Evolutionary conservation across 495 filamentous ascomycete species (phyloP).

Genomic region (Pseudomonodictys pantanalensis): DNA sequence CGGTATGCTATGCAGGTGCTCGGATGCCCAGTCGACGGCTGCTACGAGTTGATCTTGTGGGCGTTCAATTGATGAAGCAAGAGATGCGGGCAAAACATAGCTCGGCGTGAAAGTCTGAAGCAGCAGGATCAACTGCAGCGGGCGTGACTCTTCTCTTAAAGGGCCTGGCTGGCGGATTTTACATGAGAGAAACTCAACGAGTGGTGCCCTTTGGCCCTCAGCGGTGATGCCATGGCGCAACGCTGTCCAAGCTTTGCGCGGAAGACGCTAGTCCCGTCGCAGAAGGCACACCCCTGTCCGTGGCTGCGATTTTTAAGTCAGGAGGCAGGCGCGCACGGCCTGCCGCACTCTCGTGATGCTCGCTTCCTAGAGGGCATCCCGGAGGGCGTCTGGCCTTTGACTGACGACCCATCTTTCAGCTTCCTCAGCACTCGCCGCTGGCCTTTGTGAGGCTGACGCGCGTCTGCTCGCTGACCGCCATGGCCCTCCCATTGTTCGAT

Average conservation of each 20-base stretch:
- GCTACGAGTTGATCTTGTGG: slow-evolving; percentile 26
- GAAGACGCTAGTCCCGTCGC: neutral
- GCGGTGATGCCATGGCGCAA: slow-evolving; percentile 16
- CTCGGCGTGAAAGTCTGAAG: neutral
- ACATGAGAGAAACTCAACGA: slow-evolving; percentile 29
- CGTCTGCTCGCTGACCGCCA: neutral
- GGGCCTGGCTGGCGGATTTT: neutral
- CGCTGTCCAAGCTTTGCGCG: slow-evolving; percentile 9
- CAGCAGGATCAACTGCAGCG: neutral
- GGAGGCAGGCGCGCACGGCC: slow-evolving; percentile 18
- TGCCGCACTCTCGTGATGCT: no score
- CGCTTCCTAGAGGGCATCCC: no score
- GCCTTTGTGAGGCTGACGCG: neutral
- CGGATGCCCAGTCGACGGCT: neutral
- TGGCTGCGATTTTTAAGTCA: slow-evolving; percentile 17
- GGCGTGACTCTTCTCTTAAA: neutral
- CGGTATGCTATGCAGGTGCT: neutral
- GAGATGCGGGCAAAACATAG: slow-evolving; percentile 17
- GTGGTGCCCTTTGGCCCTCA: slow-evolving; percentile 1
- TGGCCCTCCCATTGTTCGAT: neutral
- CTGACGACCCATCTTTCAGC: no score
- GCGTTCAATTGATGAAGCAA: slow-evolving; percentile 15
- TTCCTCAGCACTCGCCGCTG: no score
- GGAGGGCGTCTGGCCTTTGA: no score
- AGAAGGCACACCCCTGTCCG: neutral